phyloP scores from a whole-genome alignment of 495 filamentous ascomycete species.

The Coniosporium apollinis region DNA sequence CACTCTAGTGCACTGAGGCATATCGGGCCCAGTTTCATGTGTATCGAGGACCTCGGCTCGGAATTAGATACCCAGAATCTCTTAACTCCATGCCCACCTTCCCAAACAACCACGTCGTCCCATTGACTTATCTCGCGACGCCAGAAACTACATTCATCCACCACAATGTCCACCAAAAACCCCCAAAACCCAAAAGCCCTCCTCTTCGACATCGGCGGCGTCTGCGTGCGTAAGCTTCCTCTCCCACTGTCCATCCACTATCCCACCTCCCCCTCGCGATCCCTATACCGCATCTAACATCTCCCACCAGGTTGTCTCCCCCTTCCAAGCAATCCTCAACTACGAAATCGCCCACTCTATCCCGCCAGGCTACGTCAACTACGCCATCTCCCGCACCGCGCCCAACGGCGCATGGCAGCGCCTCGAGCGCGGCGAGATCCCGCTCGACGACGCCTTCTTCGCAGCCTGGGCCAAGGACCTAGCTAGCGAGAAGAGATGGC shows the following conservation, averaged over 20 bases:
- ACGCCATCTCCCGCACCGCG: constrained; percentile 58
- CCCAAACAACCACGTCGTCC: too few relatives aligned
- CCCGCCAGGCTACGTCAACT: constrained; percentile 78
- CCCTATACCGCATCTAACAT: constrained; percentile 2
- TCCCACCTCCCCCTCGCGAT: background rate
- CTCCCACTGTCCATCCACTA: background rate
- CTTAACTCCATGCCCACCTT: too few relatives aligned
- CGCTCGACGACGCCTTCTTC: constrained; percentile 51
- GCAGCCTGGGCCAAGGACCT: constrained; percentile 59
- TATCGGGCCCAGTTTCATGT: too few relatives aligned
- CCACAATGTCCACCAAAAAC: background rate
- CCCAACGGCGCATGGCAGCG: constrained; percentile 80
- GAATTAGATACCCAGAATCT: too few relatives aligned
- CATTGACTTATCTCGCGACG: too few relatives aligned
- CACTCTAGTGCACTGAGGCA: too few relatives aligned
- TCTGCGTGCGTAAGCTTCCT: constrained; percentile 53
- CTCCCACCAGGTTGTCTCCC: constrained; percentile 57
- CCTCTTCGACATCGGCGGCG: constrained; percentile 92
- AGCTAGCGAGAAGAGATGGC: constrained; percentile 47
- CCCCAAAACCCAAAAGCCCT: constrained; percentile 49
- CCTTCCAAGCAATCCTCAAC: constrained; percentile 79
- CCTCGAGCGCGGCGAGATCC: constrained; percentile 31
- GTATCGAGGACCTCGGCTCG: too few relatives aligned
- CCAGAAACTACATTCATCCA: too few relatives aligned
- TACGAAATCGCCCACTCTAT: constrained; percentile 64